Percentiles rank a stretch among this genome's conserved stretches.
Conservation (phyloP, 2,329 filamentous ascomycete genomes). For the Phyllosticta citrichinensis region DNA sequence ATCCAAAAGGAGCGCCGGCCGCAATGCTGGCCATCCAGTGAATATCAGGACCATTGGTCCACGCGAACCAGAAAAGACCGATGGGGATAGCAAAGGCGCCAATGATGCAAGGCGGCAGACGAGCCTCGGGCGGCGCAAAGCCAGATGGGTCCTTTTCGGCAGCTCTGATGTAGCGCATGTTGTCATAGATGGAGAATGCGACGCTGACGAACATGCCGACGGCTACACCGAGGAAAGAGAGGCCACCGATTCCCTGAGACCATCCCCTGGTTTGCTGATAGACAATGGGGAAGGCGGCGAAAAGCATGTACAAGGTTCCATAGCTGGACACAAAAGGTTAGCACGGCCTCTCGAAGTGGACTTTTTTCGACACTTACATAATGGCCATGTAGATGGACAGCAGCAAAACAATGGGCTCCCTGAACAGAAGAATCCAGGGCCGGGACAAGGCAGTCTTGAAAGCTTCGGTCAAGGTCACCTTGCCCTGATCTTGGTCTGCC, state of each 20-base stretch:
- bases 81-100: slow-evolving; percentile 42
- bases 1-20: slow-evolving; percentile 39
- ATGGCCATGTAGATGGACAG: slow-evolving; percentile 48
- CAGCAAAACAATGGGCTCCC: slow-evolving; percentile 42
- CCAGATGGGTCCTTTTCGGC: slow-evolving; percentile 29
- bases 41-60: slow-evolving; percentile 47
- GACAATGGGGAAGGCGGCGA: slow-evolving; percentile 45
- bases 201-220: slow-evolving; percentile 31
- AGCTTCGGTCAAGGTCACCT: slow-evolving; percentile 5
- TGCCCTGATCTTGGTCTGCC: slow-evolving; percentile 7
- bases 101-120: slow-evolving; percentile 9
- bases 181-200: slow-evolving; percentile 31
- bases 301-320: slow-evolving; percentile 41
- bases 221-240: slow-evolving; percentile 41
- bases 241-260: slow-evolving; percentile 36
- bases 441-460: slow-evolving; percentile 40
- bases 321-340: slow-evolving; percentile 20
- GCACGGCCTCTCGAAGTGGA: too few species aligned
- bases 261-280: slow-evolving; percentile 47
- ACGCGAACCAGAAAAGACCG: slow-evolving; percentile 60
- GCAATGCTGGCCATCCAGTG: slow-evolving; percentile 45
- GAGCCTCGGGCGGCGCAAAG: slow-evolving; percentile 11
- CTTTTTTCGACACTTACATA: slow-evolving; percentile 16
- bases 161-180: slow-evolving; percentile 27
- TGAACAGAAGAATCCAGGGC: slow-evolving; percentile 39